phyloP scores from a whole-genome alignment of 345 rosid genomes.

The Garcia nutans region DNA sequence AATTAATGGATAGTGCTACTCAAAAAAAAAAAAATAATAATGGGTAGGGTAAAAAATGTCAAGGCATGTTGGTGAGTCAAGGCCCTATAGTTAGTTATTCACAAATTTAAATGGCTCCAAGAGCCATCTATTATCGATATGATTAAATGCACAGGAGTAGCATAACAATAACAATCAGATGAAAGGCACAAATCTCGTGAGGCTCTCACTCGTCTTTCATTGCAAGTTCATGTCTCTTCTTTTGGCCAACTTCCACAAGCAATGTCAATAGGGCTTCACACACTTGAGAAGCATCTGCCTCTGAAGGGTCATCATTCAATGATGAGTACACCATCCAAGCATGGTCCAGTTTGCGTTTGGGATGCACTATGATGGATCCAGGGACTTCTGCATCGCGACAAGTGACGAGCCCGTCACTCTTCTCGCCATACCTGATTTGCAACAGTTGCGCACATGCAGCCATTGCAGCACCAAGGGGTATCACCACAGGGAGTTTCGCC shows the following conservation, averaged over 20 bases:
- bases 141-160: background rate
- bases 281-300: conserved; percentile 82
- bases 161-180: background rate
- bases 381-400: conserved; percentile 93
- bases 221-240: conserved; percentile 21
- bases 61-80: background rate
- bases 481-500: conserved; percentile 74
- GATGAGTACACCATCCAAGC: conserved; percentile 99
- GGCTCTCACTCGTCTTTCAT: conserved; percentile 25
- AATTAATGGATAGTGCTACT: no score
- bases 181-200: background rate
- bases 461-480: conserved; percentile 94
- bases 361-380: conserved; percentile 85
- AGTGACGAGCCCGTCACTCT: conserved; percentile 88
- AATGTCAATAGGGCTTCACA: conserved; percentile 85
- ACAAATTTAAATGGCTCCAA: background rate
- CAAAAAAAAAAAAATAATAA: background rate
- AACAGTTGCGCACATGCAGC: conserved; percentile 95
- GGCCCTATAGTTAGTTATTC: background rate
- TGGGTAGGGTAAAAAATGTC: no score
- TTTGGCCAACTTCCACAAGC: conserved; percentile 69
- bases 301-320: conserved; percentile 58
- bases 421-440: conserved; percentile 76
- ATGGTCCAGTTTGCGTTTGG: conserved; percentile 77
- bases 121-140: background rate